Evolutionary conservation across 2,329 filamentous ascomycete species (phyloP), one percentile per base, ranked within the genome.

Genomic region (Drechslerella coelobrocha): DNA sequence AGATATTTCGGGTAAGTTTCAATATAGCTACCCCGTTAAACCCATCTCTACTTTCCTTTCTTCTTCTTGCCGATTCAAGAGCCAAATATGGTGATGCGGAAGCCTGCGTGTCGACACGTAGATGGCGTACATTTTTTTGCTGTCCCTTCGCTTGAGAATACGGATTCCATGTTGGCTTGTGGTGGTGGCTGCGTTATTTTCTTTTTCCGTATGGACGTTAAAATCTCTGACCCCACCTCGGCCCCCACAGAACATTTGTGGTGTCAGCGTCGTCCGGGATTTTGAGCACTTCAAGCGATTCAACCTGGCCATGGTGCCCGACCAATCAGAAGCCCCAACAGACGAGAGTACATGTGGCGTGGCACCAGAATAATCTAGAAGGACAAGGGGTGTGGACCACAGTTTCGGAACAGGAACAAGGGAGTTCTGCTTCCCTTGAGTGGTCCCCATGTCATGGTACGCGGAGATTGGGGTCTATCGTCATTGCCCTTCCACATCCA

Each of bases 231-330:
- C 66, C 59, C 59, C 57, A 53, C 57, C 39, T n/a, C 14, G 41
- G 76, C 76, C 56, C 72, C 59, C 45, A 71, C 74, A 92, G 89
- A 87, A 86, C 61, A 83, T 90, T 41, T 89, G 88, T 76, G 89
- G 90, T 21, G 88, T 94, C 81, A 91, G 89, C 73, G 89, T 94
- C 31, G 88, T 94, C 2, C 86, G 87, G 71, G 86, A 90, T 76
- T 94, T 88, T 83, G 88, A 91, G 53, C 81, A 82, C 50, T 81
- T 92, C 69, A 92, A 90, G 80, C 85, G 86, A 74, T 93, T 87
- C 80, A 94, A 94, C 78, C 79, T 95, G 39, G 86, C 53, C 39
- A 60, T 54, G 53, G 59, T 63, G 39, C 39, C 53, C 48, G 59
- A 53, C 66, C 88, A 62, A 89, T 77, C 81, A 81, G 62, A 73